Evolutionary conservation across 2,329 filamentous ascomycete genomes (phyloP).

Genomic region (Ustulina deusta): DNA sequence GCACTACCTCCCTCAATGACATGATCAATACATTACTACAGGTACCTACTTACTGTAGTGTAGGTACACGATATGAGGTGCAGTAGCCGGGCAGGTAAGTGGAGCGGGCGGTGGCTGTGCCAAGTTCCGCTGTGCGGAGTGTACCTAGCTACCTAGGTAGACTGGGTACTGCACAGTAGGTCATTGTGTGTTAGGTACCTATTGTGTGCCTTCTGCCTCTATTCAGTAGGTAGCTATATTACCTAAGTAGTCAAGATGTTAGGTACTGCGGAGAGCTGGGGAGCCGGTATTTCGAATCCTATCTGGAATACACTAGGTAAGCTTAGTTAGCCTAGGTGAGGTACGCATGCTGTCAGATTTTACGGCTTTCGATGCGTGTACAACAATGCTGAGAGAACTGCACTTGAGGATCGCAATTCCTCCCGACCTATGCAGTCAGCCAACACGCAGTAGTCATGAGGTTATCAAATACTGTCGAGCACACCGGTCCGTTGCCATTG

Average conservation of each 20-base stretch:
- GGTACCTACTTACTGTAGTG: not conserved
- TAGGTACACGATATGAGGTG: no score
- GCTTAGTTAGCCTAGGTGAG: not conserved
- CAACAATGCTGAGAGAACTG: no score
- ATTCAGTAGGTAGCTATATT: not conserved
- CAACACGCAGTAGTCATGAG: no score
- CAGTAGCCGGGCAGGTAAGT: constrained; percentile 1
- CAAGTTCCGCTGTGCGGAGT: not conserved
- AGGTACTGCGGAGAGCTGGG: not conserved
- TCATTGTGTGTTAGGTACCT: no score
- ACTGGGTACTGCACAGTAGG: no score
- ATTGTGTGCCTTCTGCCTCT: no score
- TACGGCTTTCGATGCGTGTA: no score
- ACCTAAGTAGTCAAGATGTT: not conserved
- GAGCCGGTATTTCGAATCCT: not conserved
- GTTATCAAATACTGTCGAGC: no score
- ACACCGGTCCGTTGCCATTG: no score
- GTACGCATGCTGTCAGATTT: not conserved
- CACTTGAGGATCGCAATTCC: not conserved
- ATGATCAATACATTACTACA: not conserved
- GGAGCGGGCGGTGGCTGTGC: not conserved
- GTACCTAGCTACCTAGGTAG: no score
- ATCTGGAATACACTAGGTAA: no score
- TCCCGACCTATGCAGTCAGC: no score
- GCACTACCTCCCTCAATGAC: not conserved